These are phyloP conservation scores for Fragilaria crotonensis DNA, from an alignment of 108 stramenopile species.

Conservation along the genomic window DNA sequence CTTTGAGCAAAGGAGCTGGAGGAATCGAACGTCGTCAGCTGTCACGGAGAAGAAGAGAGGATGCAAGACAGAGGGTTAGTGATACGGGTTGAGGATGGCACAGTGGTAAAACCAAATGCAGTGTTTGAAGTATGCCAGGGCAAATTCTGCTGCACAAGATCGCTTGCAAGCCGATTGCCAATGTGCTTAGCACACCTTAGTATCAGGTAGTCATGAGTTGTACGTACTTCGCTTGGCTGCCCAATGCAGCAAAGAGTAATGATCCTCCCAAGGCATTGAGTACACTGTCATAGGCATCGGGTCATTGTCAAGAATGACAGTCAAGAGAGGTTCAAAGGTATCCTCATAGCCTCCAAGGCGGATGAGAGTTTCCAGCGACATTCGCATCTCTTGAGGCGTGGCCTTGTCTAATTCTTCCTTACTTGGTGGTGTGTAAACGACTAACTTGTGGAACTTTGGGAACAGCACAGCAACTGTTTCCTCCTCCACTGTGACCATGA, in stretches of 20 bases:
- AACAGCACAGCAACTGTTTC: not conserved
- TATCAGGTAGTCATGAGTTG: no score
- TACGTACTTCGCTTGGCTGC: conserved; percentile 73
- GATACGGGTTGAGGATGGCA: not conserved
- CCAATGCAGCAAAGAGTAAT: conserved; percentile 90
- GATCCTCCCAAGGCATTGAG: conserved; percentile 47
- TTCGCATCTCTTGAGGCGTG: not conserved
- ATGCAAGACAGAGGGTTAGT: not conserved
- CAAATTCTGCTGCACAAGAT: no score
- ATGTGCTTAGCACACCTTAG: no score
- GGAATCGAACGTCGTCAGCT: conserved; percentile 65
- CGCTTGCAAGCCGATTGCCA: no score
- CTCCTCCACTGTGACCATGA: not conserved
- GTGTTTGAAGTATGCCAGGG: no score
- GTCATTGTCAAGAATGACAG: conserved; percentile 24
- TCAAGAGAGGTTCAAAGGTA: conserved; percentile 36
- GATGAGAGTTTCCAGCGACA: conserved; percentile 8
- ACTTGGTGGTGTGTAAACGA: not conserved
- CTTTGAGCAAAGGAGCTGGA: conserved; percentile 42
- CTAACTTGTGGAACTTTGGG: conserved; percentile 10
- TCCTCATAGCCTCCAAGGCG: conserved; percentile 29
- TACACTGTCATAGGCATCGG: conserved; percentile 14
- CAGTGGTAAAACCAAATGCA: conserved; percentile 5
- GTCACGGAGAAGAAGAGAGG: not conserved
- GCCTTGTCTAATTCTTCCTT: conserved; percentile 8